Base-by-base conservation (phyloP, 1,284 basidiomycete genomes). In the Ceratobasidium theobromae region DNA sequence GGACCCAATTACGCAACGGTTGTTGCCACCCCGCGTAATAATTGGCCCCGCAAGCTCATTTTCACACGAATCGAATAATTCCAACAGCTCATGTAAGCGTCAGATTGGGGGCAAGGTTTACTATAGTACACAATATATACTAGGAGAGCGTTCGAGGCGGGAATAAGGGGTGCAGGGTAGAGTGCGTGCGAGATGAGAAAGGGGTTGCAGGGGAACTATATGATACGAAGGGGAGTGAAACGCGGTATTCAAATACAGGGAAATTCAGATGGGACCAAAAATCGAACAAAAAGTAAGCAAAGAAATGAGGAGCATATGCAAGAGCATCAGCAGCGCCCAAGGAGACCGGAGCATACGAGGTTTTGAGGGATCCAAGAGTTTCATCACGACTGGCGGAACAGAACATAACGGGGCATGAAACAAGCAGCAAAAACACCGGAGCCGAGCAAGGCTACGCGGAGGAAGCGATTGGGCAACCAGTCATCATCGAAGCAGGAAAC, bases 241-340 rank as follows among this genome's bases (percentile, higher is more conserved):
- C 28, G 57, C 46, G 40, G 21, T 49, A 62, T 62, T 62, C 57
- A 38, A 46, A 60, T 58, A 67, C 49, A 53, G 27, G 27, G 58
- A 35, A 23, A 41, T 12, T 23, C 9, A 25, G 25, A 45, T n/a
- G 5, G 43, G 9, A 11, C 43, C 9, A 38, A 16, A 16, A 21
- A 45, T 21, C 43, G 18, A 45, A 8, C 43, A 45, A 45, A 45
- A 41, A 41, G 23, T 9, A 40, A 55, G 9, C 28, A 1, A 14
- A 28, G 35, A 51, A 41, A 43, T 35, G 16, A 25, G 53, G 35
- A 35, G 18, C 38, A 41, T n/a, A 30, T 16, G 41, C 0, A 48
- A 33, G 14, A 48, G 18, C 57, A 46, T 49, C 49, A 41, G 46
- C 16, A 51, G 40, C 55, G 18, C 9, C 16, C 28, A n/a, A 45